Evolutionary conservation across 2,329 filamentous ascomycete genomes (phyloP).

Genomic region (Xylaria digitata): DNA sequence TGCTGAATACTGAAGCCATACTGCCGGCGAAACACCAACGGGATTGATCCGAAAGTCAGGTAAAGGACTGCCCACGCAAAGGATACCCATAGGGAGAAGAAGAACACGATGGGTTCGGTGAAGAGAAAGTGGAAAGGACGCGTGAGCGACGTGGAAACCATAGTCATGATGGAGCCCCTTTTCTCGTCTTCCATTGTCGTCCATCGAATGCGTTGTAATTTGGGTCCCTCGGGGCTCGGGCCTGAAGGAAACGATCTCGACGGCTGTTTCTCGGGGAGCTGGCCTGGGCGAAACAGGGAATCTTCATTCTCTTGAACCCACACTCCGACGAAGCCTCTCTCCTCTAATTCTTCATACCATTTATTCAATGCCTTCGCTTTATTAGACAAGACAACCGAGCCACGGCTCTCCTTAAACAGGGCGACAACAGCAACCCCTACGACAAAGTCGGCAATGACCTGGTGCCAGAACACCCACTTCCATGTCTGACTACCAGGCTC

Average conservation of each 20-base stretch:
- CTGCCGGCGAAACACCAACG: constrained; percentile 76
- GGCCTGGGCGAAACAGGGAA: constrained; percentile 25
- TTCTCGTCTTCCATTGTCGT: constrained; percentile 83
- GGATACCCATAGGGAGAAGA: constrained; percentile 88
- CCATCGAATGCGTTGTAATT: constrained; percentile 75
- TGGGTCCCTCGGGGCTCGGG: neutral
- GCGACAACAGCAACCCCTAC: constrained; percentile 73
- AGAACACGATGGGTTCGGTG: constrained; percentile 83
- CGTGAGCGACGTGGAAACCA: constrained; percentile 79
- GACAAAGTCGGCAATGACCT: constrained; percentile 75
- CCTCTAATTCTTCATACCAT: constrained; percentile 82
- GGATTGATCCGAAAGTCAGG: constrained; percentile 82
- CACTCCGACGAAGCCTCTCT: constrained; percentile 66
- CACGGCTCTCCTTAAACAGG: constrained; percentile 85
- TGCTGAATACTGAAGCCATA: constrained; percentile 76
- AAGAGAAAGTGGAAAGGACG: constrained; percentile 82
- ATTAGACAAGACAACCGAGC: constrained; percentile 79
- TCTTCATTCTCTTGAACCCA: constrained; percentile 48
- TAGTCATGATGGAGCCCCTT: constrained; percentile 71
- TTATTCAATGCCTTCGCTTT: constrained; percentile 79
- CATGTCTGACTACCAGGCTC: constrained; percentile 61
- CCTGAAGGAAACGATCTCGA: neutral
- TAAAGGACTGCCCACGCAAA: constrained; percentile 94
- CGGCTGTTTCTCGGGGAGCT: constrained; percentile 34
- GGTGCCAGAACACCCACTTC: constrained; percentile 92